Evolutionary conservation across 257 asterid species (phyloP), one percentile per base, ranked within the genome.

Genomic region (Oldenlandia corymbosa): DNA sequence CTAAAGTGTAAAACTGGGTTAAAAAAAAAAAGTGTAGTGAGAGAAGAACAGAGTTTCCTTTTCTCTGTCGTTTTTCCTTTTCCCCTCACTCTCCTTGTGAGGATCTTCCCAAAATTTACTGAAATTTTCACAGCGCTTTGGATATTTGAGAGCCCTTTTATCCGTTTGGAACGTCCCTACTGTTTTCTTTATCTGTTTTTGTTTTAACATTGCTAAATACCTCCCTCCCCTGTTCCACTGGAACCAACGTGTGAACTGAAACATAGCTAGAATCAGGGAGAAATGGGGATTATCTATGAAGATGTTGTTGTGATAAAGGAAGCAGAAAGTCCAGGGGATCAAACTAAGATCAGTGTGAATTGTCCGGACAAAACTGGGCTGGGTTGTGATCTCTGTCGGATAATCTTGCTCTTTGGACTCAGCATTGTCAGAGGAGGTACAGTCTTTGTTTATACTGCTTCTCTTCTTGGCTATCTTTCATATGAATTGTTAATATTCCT

Each of bases 341-440:
- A 62, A 43, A 80, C 88, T 26, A 72, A 82, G 36, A 83, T 88
- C 56, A 88, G 92, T 48, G 80, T 86, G 4, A 88, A 84, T 55
- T 88, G 96, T 57, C 88, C 95, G 0, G 96, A 88, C 65, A 88
- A 86, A 72, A 84, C 90, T 60, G 96, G 96, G 11, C 88, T 88
- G 55, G 96, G 95, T 7, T 88, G 95, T 74, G 95, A 88, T 71
- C 82, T 88, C 3, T 84, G 86, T 67, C 71, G 96, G 59, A 55
- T 76, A 9, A 78, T 88, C 20, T 65, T 88, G 69, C 81, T 75
- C 37, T 86, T 79, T 67, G 96, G 96, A 36, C 88, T 88, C 36
- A 78, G 79, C 80, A 81, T 88, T 77, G 76, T 77, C 13, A 84
- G 78, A 75, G 92, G 85, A 82, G 95, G 96, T 88, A 66, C 65